Conservation (phyloP, 768 basidiomycete genomes). For the Suillus placidus region DNA sequence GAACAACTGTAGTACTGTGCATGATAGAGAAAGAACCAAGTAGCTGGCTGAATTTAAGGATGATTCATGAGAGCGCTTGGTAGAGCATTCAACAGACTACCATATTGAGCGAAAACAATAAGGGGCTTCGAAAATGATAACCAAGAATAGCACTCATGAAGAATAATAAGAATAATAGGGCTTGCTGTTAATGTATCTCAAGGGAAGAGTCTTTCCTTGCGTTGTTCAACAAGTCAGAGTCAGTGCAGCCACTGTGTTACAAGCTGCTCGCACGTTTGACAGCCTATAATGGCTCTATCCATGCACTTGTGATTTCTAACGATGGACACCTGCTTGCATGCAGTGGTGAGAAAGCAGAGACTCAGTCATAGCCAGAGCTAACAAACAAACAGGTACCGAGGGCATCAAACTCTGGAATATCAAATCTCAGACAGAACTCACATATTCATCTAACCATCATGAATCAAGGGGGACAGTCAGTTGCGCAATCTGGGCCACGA, state of each 20-base stretch:
- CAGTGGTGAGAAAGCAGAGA: constrained; percentile 5
- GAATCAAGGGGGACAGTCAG: constrained; percentile 5
- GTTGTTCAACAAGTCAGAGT: neutral
- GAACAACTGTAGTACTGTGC: neutral
- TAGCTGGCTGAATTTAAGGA: neutral
- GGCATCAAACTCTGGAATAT: constrained; percentile 13
- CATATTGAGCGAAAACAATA: no score
- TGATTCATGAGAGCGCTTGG: neutral
- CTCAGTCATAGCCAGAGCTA: neutral
- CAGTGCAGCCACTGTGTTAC: neutral
- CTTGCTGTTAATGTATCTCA: no score
- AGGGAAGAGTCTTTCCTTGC: neutral
- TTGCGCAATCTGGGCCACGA: constrained; percentile 12
- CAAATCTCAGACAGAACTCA: neutral
- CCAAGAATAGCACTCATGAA: no score
- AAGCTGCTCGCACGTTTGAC: constrained; percentile 1
- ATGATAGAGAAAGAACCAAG: constrained; percentile 1
- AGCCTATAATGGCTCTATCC: neutral
- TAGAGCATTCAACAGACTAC: no score
- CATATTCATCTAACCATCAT: neutral
- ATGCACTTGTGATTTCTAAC: constrained; percentile 10
- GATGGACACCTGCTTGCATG: constrained; percentile 5
- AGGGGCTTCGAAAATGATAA: no score
- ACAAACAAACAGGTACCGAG: constrained; percentile 5
- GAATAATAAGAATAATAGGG: no score